Base-by-base conservation (phyloP, 139 green algal species). In the Auxenochlorella pyrenoidosa region DNA sequence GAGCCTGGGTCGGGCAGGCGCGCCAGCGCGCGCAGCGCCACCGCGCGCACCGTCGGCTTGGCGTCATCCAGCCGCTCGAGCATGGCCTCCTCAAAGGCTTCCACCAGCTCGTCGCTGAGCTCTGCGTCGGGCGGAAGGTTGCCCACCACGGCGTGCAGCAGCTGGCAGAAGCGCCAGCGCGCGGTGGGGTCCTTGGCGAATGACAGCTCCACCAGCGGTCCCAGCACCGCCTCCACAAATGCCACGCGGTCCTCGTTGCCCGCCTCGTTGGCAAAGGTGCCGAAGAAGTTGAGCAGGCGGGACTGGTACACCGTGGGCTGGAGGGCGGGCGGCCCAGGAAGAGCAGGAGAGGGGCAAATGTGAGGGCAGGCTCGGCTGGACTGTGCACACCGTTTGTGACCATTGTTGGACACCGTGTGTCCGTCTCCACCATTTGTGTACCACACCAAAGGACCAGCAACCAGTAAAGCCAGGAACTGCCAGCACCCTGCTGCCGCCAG, bases 1-100 rank as follows among this genome's bases (percentile, higher is more conserved):
- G 92, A 84, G 40, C 84, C 93, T 18, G 93, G 93, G 41, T 93
- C 58, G 32, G 92, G 90, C 19, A 96, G 87, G 38, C 93, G 88
- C 2, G 81, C 63, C 16, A 96, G 88, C 70, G 90, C 92, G 5
- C 84, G 58, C 21, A 89, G 91, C 36, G 94, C 94, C n/a, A 93
- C 88, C 2, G 90, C 89, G 21, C 93, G 88, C 18, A 96, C 90
- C 19, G 34, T 79, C 12, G 94, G 93, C 44, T 90, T 76, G 60
- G 90, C 89, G 88, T 96, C 94, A 16, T 88, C 84, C 70, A 96
- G 75, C 10, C 94, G 87, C 66, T 87, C 77, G 83, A 32, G 87
- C 83, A 85, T 85, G 59, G 80, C 80, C 40, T 72, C 71, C 78
- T 92, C 65, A 79, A 96, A 73, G 32, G 51, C 41, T 28, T 94